A percentile compares a stretch with the other conserved stretches of the same genome.
These are phyloP conservation scores for Suhomyces yuchorum DNA, from an alignment of 1,139 yeast genomes.

Conservation along the genomic window DNA sequence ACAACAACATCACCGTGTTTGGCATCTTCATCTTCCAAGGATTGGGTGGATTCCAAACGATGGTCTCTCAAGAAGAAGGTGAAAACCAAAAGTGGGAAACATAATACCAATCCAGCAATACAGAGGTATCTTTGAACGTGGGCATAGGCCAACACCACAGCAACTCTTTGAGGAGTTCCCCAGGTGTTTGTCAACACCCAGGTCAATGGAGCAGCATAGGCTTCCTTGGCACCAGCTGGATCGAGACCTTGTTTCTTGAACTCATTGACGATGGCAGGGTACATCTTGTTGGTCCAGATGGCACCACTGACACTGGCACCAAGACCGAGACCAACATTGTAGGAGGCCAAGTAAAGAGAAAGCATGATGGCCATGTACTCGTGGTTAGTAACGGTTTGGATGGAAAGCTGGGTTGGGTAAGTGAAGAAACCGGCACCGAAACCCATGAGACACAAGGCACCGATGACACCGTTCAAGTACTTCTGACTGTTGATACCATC, in stretches of 20 bases:
- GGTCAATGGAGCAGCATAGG: slow-evolving; percentile 56
- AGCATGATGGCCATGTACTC: slow-evolving; percentile 67
- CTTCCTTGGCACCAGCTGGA: slow-evolving; percentile 39
- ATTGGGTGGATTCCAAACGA: slow-evolving; percentile 42
- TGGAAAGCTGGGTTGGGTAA: slow-evolving; percentile 65
- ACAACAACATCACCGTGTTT: slow-evolving; percentile 37
- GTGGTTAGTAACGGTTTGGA: slow-evolving; percentile 62
- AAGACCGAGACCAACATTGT: slow-evolving; percentile 62
- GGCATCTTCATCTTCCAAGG: slow-evolving; percentile 29
- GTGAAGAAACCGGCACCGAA: slow-evolving; percentile 74
- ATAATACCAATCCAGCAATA: slow-evolving; percentile 54
- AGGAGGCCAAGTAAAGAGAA: slow-evolving; percentile 55
- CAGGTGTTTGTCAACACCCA: slow-evolving; percentile 52
- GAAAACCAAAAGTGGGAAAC: slow-evolving; percentile 52
- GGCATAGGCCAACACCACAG: slow-evolving; percentile 59
- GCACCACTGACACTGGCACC: slow-evolving; percentile 63
- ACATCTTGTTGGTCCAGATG: slow-evolving; percentile 58
- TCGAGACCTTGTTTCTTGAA: slow-evolving; percentile 20
- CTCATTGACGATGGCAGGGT: slow-evolving; percentile 26
- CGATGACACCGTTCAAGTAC: slow-evolving; percentile 58
- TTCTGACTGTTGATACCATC: slow-evolving; percentile 34
- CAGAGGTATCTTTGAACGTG: slow-evolving; percentile 60
- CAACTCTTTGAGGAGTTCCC: slow-evolving; percentile 62
- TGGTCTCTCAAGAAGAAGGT: slow-evolving; percentile 60
- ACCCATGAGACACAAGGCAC: slow-evolving; percentile 66